Conservation (phyloP, 2,329 filamentous ascomycete genomes). For the Phyllosticta citribraziliensis region DNA sequence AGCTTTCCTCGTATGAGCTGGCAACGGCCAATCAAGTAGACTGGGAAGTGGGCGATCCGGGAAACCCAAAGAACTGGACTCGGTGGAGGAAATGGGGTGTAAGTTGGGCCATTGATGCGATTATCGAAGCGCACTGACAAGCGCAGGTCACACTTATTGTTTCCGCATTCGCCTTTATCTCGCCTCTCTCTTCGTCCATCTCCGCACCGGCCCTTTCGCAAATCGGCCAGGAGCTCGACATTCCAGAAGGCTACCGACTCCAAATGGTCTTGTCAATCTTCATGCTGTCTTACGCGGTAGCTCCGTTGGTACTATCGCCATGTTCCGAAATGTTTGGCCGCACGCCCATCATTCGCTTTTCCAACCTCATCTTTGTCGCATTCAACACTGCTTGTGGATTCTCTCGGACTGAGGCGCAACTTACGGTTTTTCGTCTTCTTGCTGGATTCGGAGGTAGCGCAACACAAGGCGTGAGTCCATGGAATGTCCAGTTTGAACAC, state of each 20-base stretch:
- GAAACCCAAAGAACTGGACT: constrained; percentile 6
- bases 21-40: not conserved
- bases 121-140: not conserved
- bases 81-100: constrained; percentile 1
- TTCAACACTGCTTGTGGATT: constrained; percentile 33
- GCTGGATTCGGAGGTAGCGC: constrained; percentile 29
- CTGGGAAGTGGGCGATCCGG: not conserved
- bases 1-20: not conserved
- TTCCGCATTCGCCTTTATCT: constrained; percentile 30
- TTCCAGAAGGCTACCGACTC: constrained; percentile 19
- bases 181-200: constrained; percentile 31
- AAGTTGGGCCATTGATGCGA: not conserved
- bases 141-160: constrained; percentile 32
- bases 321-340: constrained; percentile 28
- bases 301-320: constrained; percentile 28
- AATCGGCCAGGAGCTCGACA: constrained; percentile 25
- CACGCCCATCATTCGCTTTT: constrained; percentile 25
- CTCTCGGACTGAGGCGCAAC: constrained; percentile 22
- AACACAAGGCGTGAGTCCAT: constrained; percentile 26
- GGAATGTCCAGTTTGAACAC: not conserved
- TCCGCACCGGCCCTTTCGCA: constrained; percentile 26
- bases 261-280: constrained; percentile 29
- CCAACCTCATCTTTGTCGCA: constrained; percentile 25
- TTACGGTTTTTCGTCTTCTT: constrained; percentile 29
- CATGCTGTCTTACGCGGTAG: constrained; percentile 30